A percentile compares a stretch with the other conserved stretches of the same genome.
Conservation (phyloP, 495 filamentous ascomycete species). For the Aspergillus nanangensis region DNA sequence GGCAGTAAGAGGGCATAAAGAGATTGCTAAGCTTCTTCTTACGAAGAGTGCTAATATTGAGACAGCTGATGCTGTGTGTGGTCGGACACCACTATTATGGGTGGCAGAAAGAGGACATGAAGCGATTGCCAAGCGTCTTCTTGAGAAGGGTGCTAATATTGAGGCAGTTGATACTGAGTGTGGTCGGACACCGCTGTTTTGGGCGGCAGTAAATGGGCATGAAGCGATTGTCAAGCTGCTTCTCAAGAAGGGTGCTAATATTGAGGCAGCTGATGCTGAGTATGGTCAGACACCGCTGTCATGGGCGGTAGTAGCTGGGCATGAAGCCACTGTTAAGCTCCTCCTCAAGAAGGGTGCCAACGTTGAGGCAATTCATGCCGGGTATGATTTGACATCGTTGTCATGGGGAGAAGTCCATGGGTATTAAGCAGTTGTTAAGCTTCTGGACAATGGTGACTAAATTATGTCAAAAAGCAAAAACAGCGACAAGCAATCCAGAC, state of each 20-base stretch:
- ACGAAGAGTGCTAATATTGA: conserved; percentile 1
- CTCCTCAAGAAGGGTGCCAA: conserved; percentile 5
- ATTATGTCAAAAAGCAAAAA: no score
- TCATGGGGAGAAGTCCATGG: conserved; percentile 11
- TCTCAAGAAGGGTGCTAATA: conserved; percentile 8
- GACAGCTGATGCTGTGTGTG: not conserved
- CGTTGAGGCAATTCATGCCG: not conserved
- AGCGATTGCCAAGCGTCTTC: conserved; percentile 11
- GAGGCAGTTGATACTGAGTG: conserved; percentile 5
- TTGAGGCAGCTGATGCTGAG: no score
- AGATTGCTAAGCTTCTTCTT: conserved; percentile 3
- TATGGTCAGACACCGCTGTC: not conserved
- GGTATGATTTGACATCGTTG: conserved; percentile 5
- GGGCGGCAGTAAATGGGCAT: conserved; percentile 21
- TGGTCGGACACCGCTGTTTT: conserved; percentile 17
- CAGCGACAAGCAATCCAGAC: no score
- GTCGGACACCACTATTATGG: conserved; percentile 5
- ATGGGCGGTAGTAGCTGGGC: not conserved
- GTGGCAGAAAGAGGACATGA: conserved; percentile 16
- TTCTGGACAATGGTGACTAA: no score
- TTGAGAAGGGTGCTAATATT: conserved; percentile 8
- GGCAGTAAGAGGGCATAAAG: not conserved
- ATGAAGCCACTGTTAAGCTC: not conserved
- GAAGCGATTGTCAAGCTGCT: conserved; percentile 18
- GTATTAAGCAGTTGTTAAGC: conserved; percentile 13